Evolutionary conservation across 768 basidiomycete species (phyloP).

Genomic region (Kwoniella europaea): DNA sequence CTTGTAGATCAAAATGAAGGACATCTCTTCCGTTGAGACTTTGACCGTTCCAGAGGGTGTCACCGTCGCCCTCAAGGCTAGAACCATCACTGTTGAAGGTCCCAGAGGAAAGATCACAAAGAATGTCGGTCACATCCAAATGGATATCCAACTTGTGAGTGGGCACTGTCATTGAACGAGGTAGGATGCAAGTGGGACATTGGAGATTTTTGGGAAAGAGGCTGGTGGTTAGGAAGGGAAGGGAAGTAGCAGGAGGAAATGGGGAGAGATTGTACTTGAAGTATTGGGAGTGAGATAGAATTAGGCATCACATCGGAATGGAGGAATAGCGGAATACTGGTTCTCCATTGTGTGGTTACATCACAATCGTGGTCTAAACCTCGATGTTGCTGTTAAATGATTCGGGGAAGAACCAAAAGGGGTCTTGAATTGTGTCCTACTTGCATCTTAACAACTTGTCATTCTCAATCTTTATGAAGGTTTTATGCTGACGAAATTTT

Average conservation of each 20-base stretch:
- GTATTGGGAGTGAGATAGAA: not conserved
- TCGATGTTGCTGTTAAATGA: too few relatives aligned
- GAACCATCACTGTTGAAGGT: constrained; percentile 87
- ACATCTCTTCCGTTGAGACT: constrained; percentile 57
- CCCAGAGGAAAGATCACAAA: constrained; percentile 83
- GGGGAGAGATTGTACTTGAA: not conserved
- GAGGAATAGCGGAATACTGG: too few relatives aligned
- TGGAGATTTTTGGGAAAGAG: not conserved
- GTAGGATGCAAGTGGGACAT: not conserved
- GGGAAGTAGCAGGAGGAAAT: too few relatives aligned
- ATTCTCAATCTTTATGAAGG: not conserved
- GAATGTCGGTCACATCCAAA: constrained; percentile 67
- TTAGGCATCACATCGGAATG: too few relatives aligned
- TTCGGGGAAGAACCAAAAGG: not conserved
- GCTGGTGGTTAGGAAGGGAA: too few relatives aligned
- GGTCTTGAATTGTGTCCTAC: not conserved
- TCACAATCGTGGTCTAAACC: too few relatives aligned
- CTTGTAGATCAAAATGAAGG: constrained; percentile 55
- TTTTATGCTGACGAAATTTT: constrained; percentile 6
- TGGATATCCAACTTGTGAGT: constrained; percentile 60
- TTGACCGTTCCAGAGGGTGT: constrained; percentile 67
- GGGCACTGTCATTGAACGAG: not conserved
- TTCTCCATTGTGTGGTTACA: too few relatives aligned
- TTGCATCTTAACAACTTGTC: not conserved
- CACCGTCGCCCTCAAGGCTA: constrained; percentile 83